phyloP scores from a whole-genome alignment of 345 rosid genomes.

The Salix brachista region DNA sequence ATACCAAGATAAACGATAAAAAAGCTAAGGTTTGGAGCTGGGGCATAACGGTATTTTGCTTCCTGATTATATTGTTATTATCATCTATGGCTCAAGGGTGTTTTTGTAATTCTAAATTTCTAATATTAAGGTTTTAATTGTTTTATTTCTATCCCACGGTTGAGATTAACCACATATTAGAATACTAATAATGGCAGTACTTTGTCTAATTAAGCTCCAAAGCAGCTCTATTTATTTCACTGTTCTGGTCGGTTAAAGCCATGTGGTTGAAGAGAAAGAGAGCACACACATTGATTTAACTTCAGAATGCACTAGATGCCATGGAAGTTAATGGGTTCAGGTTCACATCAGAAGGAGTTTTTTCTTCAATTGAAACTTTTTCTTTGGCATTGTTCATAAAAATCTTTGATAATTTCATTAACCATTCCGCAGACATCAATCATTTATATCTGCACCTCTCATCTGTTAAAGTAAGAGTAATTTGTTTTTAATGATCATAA shows the following conservation, averaged over 20 bases:
- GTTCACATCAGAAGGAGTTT: not conserved
- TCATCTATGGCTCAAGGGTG: too few species aligned
- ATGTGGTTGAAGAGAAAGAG: not conserved
- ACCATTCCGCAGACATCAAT: not conserved
- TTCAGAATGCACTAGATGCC: not conserved
- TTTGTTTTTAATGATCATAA: too few species aligned
- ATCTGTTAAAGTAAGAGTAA: not conserved
- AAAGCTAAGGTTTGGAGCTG: too few species aligned
- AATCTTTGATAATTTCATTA: not conserved
- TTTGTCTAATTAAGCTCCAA: not conserved
- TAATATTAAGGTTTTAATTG: too few species aligned
- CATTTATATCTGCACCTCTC: not conserved
- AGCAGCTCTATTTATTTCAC: not conserved
- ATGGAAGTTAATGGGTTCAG: not conserved
- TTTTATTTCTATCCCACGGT: too few species aligned
- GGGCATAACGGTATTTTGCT: too few species aligned
- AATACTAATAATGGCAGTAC: too few species aligned
- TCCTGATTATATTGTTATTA: too few species aligned
- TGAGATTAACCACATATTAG: too few species aligned
- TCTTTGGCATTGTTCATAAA: not conserved
- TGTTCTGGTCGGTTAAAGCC: not conserved
- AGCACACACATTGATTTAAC: not conserved
- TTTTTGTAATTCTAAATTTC: too few species aligned
- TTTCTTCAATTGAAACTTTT: not conserved
- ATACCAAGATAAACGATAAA: too few species aligned